phyloP scores from a whole-genome alignment of 805 yeast genomes.

The Wickerhamomyces bovis region DNA sequence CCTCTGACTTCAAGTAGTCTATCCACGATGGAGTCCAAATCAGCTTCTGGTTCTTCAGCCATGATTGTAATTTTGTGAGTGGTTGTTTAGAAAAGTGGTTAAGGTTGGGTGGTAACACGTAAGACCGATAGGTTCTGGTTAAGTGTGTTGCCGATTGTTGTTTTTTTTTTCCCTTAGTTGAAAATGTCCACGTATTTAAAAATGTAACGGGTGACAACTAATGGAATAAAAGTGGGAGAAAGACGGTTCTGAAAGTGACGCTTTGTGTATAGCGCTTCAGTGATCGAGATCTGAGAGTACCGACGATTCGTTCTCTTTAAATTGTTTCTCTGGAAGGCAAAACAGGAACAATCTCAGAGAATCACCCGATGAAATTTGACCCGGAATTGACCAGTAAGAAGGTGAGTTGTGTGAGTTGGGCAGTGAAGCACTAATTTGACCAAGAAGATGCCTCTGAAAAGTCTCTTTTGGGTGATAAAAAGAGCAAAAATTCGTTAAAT shows the following conservation, averaged over 20 bases:
- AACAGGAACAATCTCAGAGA: background rate
- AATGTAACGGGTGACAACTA: background rate
- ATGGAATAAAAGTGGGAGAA: background rate
- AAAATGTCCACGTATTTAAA: background rate
- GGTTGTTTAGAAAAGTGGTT: background rate
- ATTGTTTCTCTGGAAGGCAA: background rate
- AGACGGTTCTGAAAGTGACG: background rate
- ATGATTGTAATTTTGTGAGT: slow-evolving; percentile 15
- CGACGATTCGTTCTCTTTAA: background rate
- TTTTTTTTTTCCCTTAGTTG: background rate
- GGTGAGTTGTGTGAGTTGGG: background rate
- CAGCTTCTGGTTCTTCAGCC: slow-evolving; percentile 67
- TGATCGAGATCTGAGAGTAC: background rate
- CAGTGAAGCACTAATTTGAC: background rate
- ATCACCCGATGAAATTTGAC: background rate
- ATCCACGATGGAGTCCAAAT: slow-evolving; percentile 94
- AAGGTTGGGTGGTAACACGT: background rate
- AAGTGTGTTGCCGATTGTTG: background rate
- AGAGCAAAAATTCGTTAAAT: background rate
- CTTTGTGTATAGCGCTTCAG: background rate
- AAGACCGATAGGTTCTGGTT: background rate
- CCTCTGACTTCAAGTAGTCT: slow-evolving; percentile 96
- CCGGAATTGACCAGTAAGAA: background rate
- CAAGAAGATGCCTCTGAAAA: background rate
- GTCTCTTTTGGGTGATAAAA: background rate